Conservation (phyloP, 2,329 filamentous ascomycete species). For the Pseudogymnoascus sp. region DNA sequence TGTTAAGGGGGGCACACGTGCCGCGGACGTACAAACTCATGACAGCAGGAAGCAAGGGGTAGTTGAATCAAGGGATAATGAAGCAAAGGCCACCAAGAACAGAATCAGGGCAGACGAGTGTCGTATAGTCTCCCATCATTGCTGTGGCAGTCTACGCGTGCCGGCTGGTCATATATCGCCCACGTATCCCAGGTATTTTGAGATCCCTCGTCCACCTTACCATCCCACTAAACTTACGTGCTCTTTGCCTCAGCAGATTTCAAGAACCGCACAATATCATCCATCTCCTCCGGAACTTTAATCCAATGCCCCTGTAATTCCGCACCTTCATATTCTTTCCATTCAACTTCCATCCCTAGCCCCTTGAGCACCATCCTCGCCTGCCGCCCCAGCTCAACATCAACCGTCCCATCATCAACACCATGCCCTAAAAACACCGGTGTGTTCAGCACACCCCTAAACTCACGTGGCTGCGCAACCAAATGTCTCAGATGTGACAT, state of each 20-base stretch:
- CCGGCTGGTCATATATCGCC: not conserved
- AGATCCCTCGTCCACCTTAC: not conserved
- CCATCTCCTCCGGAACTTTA: slow-evolving; percentile 40
- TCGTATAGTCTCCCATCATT: not conserved
- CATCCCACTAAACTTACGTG: too few species aligned
- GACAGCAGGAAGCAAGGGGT: not conserved
- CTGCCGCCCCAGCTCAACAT: slow-evolving; percentile 30
- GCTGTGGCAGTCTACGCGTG: not conserved
- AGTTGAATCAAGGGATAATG: too few species aligned
- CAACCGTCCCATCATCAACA: slow-evolving; percentile 35
- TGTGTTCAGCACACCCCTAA: slow-evolving; percentile 17
- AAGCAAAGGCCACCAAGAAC: not conserved
- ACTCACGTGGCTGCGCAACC: not conserved
- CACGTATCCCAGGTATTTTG: not conserved
- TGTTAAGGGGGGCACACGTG: not conserved
- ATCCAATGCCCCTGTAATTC: slow-evolving; percentile 39
- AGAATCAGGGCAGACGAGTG: not conserved
- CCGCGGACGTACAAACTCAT: too few species aligned
- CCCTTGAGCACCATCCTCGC: slow-evolving; percentile 29
- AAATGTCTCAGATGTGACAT: not conserved
- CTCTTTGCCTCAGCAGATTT: not conserved
- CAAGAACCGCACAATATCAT: slow-evolving; percentile 36
- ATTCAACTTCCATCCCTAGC: slow-evolving; percentile 32
- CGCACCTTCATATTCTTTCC: slow-evolving; percentile 32
- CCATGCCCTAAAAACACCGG: slow-evolving; percentile 43